Conservation (phyloP, 306 rosid genomes). For the Inga laurina region DNA sequence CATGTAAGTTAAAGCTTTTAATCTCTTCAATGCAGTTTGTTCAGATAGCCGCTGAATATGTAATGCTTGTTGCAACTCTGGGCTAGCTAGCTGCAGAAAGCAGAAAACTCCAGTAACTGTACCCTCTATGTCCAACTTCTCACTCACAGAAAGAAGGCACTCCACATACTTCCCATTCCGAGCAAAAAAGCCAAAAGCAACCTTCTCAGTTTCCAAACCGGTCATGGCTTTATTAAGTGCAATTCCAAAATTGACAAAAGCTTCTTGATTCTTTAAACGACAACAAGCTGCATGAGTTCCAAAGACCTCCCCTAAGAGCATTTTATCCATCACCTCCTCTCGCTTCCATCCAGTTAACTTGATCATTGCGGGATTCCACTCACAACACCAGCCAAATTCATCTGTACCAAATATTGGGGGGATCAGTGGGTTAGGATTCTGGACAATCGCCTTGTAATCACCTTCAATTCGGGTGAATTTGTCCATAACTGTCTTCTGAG, state of each 20-base stretch:
- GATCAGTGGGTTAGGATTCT: conserved; percentile 82
- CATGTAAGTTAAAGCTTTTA: conserved; percentile 68
- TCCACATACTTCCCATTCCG: conserved; percentile 72
- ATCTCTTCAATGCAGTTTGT: conserved; percentile 85
- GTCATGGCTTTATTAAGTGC: conserved; percentile 80
- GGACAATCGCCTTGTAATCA: conserved; percentile 96
- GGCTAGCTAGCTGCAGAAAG: conserved; percentile 96
- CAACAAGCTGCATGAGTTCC: conserved; percentile 71
- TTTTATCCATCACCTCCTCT: conserved; percentile 86
- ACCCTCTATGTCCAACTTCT: conserved; percentile 79
- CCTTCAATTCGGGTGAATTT: conserved; percentile 96
- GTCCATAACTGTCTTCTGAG: conserved; percentile 94
- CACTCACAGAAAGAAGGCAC: conserved; percentile 82
- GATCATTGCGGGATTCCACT: conserved; percentile 94
- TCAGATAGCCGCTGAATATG: conserved; percentile 86
- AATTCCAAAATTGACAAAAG: conserved; percentile 79
- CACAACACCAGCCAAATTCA: conserved; percentile 99
- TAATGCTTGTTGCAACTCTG: conserved; percentile 85
- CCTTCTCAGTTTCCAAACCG: conserved; percentile 74
- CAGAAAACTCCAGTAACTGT: conserved; percentile 84
- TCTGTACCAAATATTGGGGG: conserved; percentile 96
- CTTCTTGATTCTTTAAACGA: conserved; percentile 91
- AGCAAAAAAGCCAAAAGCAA: conserved; percentile 69
- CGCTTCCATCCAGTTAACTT: conserved; percentile 92
- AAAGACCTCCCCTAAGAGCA: conserved; percentile 95